A percentile compares a stretch with the other conserved stretches of the same genome.
These are phyloP conservation scores for Colletotrichum shisoi DNA, from an alignment of 2,329 filamentous ascomycete genomes.

Conservation along the genomic window DNA sequence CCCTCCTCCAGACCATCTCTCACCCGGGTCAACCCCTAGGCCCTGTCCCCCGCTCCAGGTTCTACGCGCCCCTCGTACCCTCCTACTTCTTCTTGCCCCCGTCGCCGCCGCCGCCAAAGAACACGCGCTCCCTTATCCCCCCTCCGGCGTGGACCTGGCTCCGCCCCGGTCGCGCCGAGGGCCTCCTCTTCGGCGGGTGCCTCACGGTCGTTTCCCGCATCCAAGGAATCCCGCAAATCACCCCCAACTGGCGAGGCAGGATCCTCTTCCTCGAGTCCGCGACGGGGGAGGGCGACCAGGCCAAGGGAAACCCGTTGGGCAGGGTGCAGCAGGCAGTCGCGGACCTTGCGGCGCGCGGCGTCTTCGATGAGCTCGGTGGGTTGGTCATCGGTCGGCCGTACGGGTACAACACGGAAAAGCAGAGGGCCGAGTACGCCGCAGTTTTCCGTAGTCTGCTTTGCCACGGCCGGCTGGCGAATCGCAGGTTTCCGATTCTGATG, in stretches of 20 bases:
- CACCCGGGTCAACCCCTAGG: slow-evolving; percentile 43
- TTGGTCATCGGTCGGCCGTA: slow-evolving; percentile 54
- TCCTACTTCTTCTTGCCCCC: slow-evolving; percentile 40
- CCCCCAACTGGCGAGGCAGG: slow-evolving; percentile 50
- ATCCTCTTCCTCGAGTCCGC: slow-evolving; percentile 55
- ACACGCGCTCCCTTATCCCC: slow-evolving; percentile 44
- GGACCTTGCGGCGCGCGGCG: slow-evolving; percentile 53
- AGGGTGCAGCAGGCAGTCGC: slow-evolving; percentile 49
- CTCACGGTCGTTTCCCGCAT: slow-evolving; percentile 53
- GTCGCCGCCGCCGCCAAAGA: slow-evolving; percentile 39
- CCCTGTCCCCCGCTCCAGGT: slow-evolving; percentile 45
- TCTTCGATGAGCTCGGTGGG: slow-evolving; percentile 53
- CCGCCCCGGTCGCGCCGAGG: slow-evolving; percentile 49
- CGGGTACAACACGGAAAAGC: slow-evolving; percentile 50
- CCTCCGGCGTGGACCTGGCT: slow-evolving; percentile 51
- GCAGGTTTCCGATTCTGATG: slow-evolving; percentile 52
- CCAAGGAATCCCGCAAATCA: slow-evolving; percentile 46
- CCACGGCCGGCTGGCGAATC: slow-evolving; percentile 45
- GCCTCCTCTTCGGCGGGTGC: slow-evolving; percentile 56
- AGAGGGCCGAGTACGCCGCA: slow-evolving; percentile 44
- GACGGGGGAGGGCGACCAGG: slow-evolving; percentile 44
- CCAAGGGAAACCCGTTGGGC: slow-evolving; percentile 42
- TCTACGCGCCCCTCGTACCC: slow-evolving; percentile 45
- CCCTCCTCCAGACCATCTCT: slow-evolving; percentile 48
- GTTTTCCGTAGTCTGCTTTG: slow-evolving; percentile 49